Base-by-base conservation (phyloP, 371 early-diverging fungal genomes). In the Batrachochytrium dendrobatidis region DNA sequence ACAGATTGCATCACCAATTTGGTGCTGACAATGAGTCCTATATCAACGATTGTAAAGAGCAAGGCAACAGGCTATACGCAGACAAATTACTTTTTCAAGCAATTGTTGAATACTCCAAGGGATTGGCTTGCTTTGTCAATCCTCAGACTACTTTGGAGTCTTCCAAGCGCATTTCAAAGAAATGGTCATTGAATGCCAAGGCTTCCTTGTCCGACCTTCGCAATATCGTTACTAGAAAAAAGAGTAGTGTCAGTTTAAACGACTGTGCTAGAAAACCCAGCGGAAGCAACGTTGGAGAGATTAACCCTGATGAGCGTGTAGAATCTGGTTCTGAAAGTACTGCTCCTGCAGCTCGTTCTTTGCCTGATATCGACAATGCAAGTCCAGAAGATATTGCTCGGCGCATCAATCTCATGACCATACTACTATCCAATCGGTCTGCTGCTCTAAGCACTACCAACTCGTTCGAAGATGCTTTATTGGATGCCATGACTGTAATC, bases 351-450 rank as follows among this genome's bases (percentile, higher is more conserved):
- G 6, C 56, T 26, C 4, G 10, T 15, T 24, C 10, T 20, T 58
- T 34, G 8, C 15, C 56, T 29, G 50, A 22, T 20, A 12, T 53
- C 54, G 26, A 20, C 10, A 34, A 3, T 61, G 22, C 25, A n/a
- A n/a, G n/a, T n/a, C n/a, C n/a, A n/a, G n/a, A n/a, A n/a, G n/a
- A n/a, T n/a, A 58, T 30, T 20, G 46, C 46, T 31, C 20, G 31
- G 18, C 18, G 54, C 39, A 39, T 34, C 5, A 18, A 22, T 26
- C 52, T 76, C 25, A 39, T 68, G 10, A 45, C 67, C 12, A 46
- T 46, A 22, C 68, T 90, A 22, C 68, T 81, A 62, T 81, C 85
- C 43, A 91, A 89, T 70, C 74, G 92, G 24, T 79, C 86, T 34
- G 85, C 87, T 4, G 70, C 80, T 30, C 73, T 75, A 26, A 76